Evolutionary conservation across 2,329 filamentous ascomycete species (phyloP).

Genomic region (Verticillium zaregamsianum): DNA sequence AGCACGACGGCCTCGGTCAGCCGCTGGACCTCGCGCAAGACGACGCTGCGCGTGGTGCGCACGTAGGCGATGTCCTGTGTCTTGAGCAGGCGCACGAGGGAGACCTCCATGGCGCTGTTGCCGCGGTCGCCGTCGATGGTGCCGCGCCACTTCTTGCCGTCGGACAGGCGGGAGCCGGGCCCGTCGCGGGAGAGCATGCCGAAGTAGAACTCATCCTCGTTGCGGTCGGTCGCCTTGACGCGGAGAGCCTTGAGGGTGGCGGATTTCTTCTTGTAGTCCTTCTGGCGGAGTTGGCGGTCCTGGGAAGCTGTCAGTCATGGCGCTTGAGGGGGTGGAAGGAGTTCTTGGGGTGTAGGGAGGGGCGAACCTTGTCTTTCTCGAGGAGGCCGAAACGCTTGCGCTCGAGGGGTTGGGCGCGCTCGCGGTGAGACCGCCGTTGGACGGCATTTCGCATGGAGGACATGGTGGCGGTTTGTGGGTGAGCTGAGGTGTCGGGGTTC

Average conservation of each 20-base stretch:
- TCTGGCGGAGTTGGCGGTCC: slow-evolving; percentile 62
- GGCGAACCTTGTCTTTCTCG: slow-evolving; percentile 84
- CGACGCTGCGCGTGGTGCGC: slow-evolving; percentile 57
- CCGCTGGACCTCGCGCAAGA: slow-evolving; percentile 50
- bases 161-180: slow-evolving; percentile 43
- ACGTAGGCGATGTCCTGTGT: slow-evolving; percentile 66
- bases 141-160: slow-evolving; percentile 49
- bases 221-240: slow-evolving; percentile 59
- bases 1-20: slow-evolving; percentile 52
- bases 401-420: slow-evolving; percentile 82
- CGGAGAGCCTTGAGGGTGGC: slow-evolving; percentile 53
- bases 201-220: slow-evolving; percentile 71
- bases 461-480: slow-evolving; percentile 27
- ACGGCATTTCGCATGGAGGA: slow-evolving; percentile 59
- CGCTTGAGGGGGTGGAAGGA: background rate
- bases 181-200: slow-evolving; percentile 63
- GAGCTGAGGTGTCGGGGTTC: slow-evolving; percentile 2
- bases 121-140: slow-evolving; percentile 55
- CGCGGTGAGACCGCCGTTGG: slow-evolving; percentile 79
- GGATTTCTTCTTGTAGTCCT: slow-evolving; percentile 65
- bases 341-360: background rate
- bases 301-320: slow-evolving; percentile 15
- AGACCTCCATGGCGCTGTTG: slow-evolving; percentile 49
- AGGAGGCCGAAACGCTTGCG: slow-evolving; percentile 85
- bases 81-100: slow-evolving; percentile 60